These are phyloP conservation scores for Acanthamoeba polyphaga DNA, from an alignment of 208 protist genomes.

Conservation along the genomic window DNA sequence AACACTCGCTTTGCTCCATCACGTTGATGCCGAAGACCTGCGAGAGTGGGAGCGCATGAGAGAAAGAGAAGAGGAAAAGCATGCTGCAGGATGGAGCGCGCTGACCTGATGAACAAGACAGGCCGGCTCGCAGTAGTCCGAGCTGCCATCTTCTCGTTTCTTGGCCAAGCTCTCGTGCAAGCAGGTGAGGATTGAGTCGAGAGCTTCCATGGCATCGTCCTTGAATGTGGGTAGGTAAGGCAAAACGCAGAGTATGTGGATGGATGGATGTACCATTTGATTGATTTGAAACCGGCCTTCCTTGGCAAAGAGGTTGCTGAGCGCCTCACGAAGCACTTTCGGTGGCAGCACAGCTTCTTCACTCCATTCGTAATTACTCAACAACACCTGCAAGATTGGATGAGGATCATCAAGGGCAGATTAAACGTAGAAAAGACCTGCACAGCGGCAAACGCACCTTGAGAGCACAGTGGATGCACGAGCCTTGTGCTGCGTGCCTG, in stretches of 20 bases:
- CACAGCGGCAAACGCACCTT: constrained; percentile 8
- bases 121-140: background rate
- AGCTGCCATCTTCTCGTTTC: background rate
- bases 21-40: constrained; percentile 41
- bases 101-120: background rate
- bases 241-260: background rate
- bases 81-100: background rate
- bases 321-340: constrained; percentile 41
- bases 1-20: constrained; percentile 9
- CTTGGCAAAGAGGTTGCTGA: constrained; percentile 2
- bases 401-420: background rate
- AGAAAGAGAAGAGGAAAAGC: background rate
- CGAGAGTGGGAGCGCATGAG: background rate
- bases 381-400: background rate
- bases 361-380: constrained; percentile 3
- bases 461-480: constrained; percentile 50
- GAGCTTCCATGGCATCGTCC: constrained; percentile 39
- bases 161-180: background rate
- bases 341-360: constrained; percentile 46
- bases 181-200: background rate
- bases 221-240: background rate
- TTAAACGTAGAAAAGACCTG: background rate
- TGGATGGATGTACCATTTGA: background rate
- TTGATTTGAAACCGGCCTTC: constrained; percentile 30
- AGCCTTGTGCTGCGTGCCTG: background rate